Evolutionary conservation across 345 rosid species (phyloP).

Genomic region (Salix dunnii): DNA sequence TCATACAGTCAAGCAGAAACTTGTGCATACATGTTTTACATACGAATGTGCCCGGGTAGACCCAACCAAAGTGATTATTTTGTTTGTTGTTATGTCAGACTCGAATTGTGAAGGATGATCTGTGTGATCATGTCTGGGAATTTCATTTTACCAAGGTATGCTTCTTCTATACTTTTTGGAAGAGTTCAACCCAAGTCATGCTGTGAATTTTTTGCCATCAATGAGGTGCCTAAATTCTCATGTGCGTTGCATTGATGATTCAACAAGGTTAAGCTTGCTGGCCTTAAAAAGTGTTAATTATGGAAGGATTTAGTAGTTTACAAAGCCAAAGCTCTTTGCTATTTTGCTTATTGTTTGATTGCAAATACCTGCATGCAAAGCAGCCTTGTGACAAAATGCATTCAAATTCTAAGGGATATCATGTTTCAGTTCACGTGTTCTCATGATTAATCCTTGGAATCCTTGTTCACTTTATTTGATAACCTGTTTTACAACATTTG

Average conservation of each 20-base stretch:
- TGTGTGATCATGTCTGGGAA: conserved; percentile 61
- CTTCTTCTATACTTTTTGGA: neutral
- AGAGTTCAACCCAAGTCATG: neutral
- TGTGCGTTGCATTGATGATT: neutral
- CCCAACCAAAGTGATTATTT: neutral
- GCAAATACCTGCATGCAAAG: neutral
- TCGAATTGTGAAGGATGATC: conserved; percentile 53
- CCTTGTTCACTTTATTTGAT: too few species aligned
- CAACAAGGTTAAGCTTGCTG: conserved; percentile 3
- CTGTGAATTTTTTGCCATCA: neutral
- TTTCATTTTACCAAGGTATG: conserved; percentile 53
- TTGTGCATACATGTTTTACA: neutral
- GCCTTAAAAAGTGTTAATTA: neutral
- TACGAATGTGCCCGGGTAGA: neutral
- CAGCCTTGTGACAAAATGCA: neutral
- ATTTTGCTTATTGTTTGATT: neutral
- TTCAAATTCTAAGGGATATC: neutral
- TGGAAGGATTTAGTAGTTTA: neutral
- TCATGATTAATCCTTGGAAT: too few species aligned
- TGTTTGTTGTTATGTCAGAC: conserved; percentile 29
- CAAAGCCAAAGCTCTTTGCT: neutral
- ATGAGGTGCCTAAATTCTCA: too few species aligned
- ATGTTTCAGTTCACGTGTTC: neutral
- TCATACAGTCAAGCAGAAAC: neutral
- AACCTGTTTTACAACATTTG: neutral